Conservation (phyloP, 176 grass and related monocot genomes). For the Thalia dealbata region DNA sequence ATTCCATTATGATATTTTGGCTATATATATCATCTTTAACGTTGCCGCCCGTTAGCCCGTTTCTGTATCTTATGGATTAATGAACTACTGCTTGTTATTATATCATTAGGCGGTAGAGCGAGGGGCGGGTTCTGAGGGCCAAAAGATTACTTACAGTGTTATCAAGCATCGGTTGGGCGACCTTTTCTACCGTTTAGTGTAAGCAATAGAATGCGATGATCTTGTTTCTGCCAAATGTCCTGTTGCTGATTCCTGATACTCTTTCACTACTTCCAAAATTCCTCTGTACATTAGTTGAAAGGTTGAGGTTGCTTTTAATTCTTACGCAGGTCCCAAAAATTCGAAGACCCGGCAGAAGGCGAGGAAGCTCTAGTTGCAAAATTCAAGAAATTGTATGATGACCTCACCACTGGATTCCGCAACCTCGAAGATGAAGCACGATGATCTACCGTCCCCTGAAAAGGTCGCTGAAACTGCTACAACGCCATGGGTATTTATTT, state of each 20-base stretch:
- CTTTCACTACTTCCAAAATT: neutral
- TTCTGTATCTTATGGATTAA: neutral
- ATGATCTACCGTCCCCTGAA: slow-evolving; percentile 15
- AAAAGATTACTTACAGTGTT: slow-evolving; percentile 82
- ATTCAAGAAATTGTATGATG: slow-evolving; percentile 77
- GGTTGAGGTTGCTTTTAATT: neutral
- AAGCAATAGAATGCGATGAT: slow-evolving; percentile 24
- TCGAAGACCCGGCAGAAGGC: slow-evolving; percentile 84
- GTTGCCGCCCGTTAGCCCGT: no score
- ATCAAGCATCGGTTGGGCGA: slow-evolving; percentile 81
- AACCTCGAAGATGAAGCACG: slow-evolving; percentile 79
- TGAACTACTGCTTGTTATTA: slow-evolving; percentile 1
- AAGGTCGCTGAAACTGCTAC: neutral
- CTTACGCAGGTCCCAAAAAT: slow-evolving; percentile 61
- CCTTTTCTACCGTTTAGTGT: slow-evolving; percentile 91
- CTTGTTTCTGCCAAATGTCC: neutral
- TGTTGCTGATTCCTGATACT: no score
- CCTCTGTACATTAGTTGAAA: neutral
- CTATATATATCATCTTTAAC: neutral
- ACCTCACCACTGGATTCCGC: slow-evolving; percentile 70
- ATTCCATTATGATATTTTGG: neutral
- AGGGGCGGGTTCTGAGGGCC: slow-evolving; percentile 66
- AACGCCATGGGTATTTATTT: neutral
- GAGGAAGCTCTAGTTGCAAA: slow-evolving; percentile 52
- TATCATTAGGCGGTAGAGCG: slow-evolving; percentile 70